These are phyloP conservation scores for Vachellia collinsii DNA, from an alignment of 306 rosid species.

Conservation along the genomic window DNA sequence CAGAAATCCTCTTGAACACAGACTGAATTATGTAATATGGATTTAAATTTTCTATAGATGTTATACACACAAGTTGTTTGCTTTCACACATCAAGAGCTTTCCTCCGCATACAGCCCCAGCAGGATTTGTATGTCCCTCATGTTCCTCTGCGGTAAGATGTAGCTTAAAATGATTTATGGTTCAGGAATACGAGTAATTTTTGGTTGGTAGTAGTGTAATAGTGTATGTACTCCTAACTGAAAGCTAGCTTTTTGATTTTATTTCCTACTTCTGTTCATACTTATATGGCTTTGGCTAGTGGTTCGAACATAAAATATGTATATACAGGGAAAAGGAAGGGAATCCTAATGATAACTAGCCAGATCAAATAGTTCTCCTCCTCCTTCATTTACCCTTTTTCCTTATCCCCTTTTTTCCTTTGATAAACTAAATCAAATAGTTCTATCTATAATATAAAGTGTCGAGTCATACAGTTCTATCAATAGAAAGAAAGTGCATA, in stretches of 20 bases:
- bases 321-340: constrained; percentile 2
- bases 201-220: constrained; percentile 21
- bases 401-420: not conserved
- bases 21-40: constrained; percentile 26
- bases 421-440: not conserved
- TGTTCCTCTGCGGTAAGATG: constrained; percentile 84
- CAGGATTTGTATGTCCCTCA: constrained; percentile 90
- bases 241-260: constrained; percentile 24
- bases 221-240: not conserved
- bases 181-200: constrained; percentile 7
- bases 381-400: not conserved
- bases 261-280: constrained; percentile 31
- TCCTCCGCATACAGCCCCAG: constrained; percentile 96
- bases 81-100: constrained; percentile 90
- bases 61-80: constrained; percentile 89
- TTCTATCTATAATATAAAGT: not conserved
- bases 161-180: constrained; percentile 35
- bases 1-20: constrained; percentile 26
- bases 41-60: constrained; percentile 59
- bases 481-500: constrained; percentile 17
- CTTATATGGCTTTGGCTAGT: constrained; percentile 16
- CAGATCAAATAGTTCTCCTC: not conserved
- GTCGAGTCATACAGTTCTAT: not conserved
- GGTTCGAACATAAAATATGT: constrained; percentile 13
- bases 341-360: not conserved